These are phyloP conservation scores for Fusarium sp. DNA, from an alignment of 2,329 filamentous ascomycete genomes.

Conservation along the genomic window DNA sequence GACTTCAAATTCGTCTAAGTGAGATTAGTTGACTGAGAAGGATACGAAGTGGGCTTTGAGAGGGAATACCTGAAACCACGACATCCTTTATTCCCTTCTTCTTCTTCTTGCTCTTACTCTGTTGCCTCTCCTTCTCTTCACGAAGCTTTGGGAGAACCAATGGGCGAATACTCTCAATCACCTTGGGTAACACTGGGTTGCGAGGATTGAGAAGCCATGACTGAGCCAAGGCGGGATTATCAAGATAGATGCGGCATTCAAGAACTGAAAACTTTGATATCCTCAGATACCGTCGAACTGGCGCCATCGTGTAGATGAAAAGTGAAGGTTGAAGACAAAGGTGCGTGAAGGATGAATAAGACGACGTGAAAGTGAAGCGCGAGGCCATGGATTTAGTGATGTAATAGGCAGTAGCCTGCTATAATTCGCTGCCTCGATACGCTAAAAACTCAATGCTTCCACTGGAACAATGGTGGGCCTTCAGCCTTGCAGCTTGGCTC, in stretches of 20 bases:
- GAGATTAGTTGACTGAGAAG: conserved; percentile 24
- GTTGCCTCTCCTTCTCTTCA: conserved; percentile 74
- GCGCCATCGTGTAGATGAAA: conserved; percentile 69
- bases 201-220: conserved; percentile 84
- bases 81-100: conserved; percentile 89
- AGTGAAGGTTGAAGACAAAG: background rate
- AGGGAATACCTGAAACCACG: conserved; percentile 71
- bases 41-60: background rate
- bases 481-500: conserved; percentile 42
- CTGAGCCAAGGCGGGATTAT: conserved; percentile 82
- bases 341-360: conserved; percentile 10
- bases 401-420: conserved; percentile 35
- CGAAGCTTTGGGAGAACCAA: conserved; percentile 88
- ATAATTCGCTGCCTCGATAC: conserved; percentile 23
- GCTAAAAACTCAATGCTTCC: conserved; percentile 24
- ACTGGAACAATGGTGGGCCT: conserved; percentile 14
- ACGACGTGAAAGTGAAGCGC: background rate
- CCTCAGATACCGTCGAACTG: conserved; percentile 85
- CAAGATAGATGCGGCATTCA: conserved; percentile 96
- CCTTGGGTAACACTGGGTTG: conserved; percentile 77
- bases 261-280: conserved; percentile 93
- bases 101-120: conserved; percentile 68
- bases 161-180: conserved; percentile 85
- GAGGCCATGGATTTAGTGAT: conserved; percentile 28
- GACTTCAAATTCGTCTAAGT: conserved; percentile 89